phyloP scores from a whole-genome alignment of 352 stramenopile genomes.

The Pythium pyrilobum region DNA sequence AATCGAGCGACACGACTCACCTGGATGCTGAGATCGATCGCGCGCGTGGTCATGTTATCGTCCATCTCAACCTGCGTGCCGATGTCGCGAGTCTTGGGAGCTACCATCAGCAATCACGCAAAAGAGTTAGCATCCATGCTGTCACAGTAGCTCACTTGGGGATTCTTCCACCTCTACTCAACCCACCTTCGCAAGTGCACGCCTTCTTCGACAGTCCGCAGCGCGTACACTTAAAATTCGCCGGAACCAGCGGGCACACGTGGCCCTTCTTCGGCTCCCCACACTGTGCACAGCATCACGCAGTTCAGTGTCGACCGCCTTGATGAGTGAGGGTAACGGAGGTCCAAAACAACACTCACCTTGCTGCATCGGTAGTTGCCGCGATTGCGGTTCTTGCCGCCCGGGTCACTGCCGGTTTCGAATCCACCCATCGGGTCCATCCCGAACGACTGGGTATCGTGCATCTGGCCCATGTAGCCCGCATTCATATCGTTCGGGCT shows the following conservation, averaged over 20 bases:
- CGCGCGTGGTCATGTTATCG: conserved; percentile 74
- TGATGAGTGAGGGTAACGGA: too few relatives aligned
- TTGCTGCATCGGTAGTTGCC: conserved; percentile 87
- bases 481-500: conserved; percentile 18
- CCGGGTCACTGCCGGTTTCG: conserved; percentile 27
- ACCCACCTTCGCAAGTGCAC: conserved; percentile 56
- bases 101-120: conserved; percentile 15
- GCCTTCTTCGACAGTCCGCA: conserved; percentile 75
- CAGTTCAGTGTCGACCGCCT: too few relatives aligned
- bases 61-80: conserved; percentile 77
- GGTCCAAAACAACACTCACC: conserved; percentile 20
- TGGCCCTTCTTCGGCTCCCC: conserved; percentile 85
- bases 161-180: too few relatives aligned
- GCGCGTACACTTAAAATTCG: conserved; percentile 78
- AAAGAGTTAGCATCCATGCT: conserved; percentile 5
- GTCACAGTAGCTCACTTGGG: background rate
- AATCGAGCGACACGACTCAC: conserved; percentile 13
- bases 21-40: conserved; percentile 71
- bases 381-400: conserved; percentile 68
- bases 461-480: conserved; percentile 52
- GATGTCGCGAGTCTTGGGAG: conserved; percentile 55
- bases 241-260: conserved; percentile 74
- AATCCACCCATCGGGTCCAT: conserved; percentile 28
- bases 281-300: conserved; percentile 30
- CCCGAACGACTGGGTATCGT: conserved; percentile 32